Conservation (phyloP, 1,284 basidiomycete genomes). For the Apiotrichum siamense region DNA sequence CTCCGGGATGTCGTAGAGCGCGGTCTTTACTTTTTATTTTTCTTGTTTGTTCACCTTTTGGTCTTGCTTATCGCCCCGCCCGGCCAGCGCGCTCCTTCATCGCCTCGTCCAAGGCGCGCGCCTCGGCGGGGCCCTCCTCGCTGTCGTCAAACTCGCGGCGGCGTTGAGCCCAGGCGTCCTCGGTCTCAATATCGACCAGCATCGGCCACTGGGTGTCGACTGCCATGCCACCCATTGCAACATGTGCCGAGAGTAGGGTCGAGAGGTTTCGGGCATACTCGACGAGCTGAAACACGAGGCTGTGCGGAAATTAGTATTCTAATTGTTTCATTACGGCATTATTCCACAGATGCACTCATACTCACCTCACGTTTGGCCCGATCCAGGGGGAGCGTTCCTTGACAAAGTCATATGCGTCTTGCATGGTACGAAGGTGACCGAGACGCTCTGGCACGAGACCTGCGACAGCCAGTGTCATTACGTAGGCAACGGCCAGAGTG, state of each 20-base stretch:
- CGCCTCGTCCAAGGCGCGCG: constrained; percentile 31
- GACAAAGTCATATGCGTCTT: constrained; percentile 84
- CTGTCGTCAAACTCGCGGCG: constrained; percentile 62
- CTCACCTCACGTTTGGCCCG: constrained; percentile 93
- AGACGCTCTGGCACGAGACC: constrained; percentile 61
- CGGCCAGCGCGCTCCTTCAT: constrained; percentile 23
- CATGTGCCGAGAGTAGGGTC: constrained; percentile 54
- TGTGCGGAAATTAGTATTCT: constrained; percentile 37
- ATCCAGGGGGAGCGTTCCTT: constrained; percentile 82
- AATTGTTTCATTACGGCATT: neutral
- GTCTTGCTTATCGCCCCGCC: neutral
- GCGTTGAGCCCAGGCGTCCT: constrained; percentile 75
- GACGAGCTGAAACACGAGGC: constrained; percentile 91
- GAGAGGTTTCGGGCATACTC: constrained; percentile 82
- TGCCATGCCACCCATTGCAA: constrained; percentile 3
- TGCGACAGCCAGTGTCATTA: constrained; percentile 84
- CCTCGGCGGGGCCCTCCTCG: constrained; percentile 30
- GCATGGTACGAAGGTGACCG: constrained; percentile 72
- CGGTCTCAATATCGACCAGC: constrained; percentile 56
- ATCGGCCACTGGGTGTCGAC: constrained; percentile 40
- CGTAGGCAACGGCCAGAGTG: constrained; percentile 84
- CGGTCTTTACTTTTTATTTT: too few species aligned
- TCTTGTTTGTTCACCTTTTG: neutral
- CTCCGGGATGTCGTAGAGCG: too few species aligned
- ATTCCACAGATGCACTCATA: constrained; percentile 22